Evolutionary conservation across 2,329 filamentous ascomycete species (phyloP), one percentile per base, ranked within the genome.

Genomic region (Rosellinia necatrix): DNA sequence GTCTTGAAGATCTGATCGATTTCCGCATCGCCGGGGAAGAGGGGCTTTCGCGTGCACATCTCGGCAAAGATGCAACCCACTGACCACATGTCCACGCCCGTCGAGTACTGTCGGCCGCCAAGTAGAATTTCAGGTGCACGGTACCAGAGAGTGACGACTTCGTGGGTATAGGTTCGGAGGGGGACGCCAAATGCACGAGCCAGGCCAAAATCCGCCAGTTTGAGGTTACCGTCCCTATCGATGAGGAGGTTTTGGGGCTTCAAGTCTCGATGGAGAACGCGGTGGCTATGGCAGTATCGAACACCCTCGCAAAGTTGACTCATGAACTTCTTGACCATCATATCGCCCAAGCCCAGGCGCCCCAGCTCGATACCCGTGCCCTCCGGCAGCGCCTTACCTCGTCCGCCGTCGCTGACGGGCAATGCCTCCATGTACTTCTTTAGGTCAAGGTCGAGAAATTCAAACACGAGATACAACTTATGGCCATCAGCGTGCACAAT

Each of bases 371-470:
- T 72, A 19, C 82, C 84, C 41, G 88, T 84, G 44, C 90, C 90
- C 65, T 93, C 90, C 7, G 92, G 92, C 47, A 96, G 79, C 37
- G 91, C 83, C 77, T 92, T 94, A 68, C 91, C 91, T 57, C 91
- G 86, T 35, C 91, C 91, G 64, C 91, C 91, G 68, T 96, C 90
- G 68, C 82, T 88, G 56, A 93, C 86, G 3, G 91, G 91, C 38
- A 96, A 82, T 6, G 91, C 84, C 74, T 96, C 92, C 91, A 96
- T 96, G 75, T 96, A 96, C 75, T 96, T 96, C 79, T 96, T 96
- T 66, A 96, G 79, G 68, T 96, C 92, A 55, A 93, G 81, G 70
- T 96, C 92, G 64, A 96, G 87, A 75, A 90, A 96, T 73, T 96
- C 92, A 63, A 92, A 90, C 65, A 96, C 92, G 43, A 96, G 88